Evolutionary conservation across 208 protist genomes (phyloP), one percentile per base, ranked within the genome.

Genomic region (Trypanosomatidae sp.): DNA sequence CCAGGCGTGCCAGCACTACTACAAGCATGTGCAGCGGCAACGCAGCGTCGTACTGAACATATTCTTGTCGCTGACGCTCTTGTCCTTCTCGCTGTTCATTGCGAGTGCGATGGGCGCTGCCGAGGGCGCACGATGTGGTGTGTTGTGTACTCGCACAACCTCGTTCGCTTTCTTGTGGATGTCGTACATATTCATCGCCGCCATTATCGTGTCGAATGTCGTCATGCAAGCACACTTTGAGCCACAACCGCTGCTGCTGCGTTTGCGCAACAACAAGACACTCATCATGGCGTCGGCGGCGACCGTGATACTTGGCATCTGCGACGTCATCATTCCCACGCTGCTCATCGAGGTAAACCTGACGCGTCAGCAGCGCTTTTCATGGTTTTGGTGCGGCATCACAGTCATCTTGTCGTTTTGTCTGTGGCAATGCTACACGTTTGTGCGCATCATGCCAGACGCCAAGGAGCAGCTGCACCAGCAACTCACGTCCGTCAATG

Each of bases 171-270:
- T 85, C 7, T 43, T 90, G 22, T 90, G 72, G 69, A 32, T 83
- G 5, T 64, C 67, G 13, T 90, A 86, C 51, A 24, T 64, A 6
- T 72, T 42, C 22, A 67, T 86, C 30, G 52, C 67, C 3, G 57
- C 62, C 23, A 75, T 77, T 23, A 67, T 90, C 33, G 62, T 86
- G 8, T 61, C 81, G 0, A 90, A 90, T 38, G 62, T 84, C 10
- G 71, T 84, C 7, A 86, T 90, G 70, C 62, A 72, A 45, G 48
- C 76, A 5, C 81, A 90, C 50, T 90, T 90, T 49, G 81, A 86
- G 33, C 81, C 81, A 0, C 61, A 73, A 27, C 75, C 75, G 25
- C 59, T 86, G 33, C 33, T 84, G 41, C 61, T 64, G n/a, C 66
- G 81, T 7, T 51, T 83, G 20, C 46, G 55, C 4, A 66, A 68